These are phyloP conservation scores for Pestalotiopsis sp. DNA, from an alignment of 2,329 filamentous ascomycete species.

Conservation along the genomic window DNA sequence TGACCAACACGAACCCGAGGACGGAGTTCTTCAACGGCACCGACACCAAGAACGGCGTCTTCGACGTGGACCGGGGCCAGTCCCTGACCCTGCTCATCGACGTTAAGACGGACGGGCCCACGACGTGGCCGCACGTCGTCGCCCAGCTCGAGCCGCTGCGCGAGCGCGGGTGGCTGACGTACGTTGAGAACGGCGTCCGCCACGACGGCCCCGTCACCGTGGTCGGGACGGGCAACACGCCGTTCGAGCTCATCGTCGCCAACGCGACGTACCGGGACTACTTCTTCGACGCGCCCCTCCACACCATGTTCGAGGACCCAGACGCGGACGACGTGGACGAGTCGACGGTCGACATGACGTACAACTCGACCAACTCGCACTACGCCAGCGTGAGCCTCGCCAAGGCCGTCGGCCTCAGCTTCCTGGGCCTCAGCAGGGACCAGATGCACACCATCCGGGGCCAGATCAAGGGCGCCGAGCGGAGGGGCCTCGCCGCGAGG, in stretches of 20 bases:
- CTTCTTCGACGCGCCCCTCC: slow-evolving; percentile 69
- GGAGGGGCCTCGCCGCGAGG: slow-evolving; percentile 55
- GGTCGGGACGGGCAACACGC: slow-evolving; percentile 68
- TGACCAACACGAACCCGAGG: slow-evolving; percentile 54
- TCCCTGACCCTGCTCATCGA: slow-evolving; percentile 68
- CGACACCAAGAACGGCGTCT: slow-evolving; percentile 53
- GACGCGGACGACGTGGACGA: slow-evolving; percentile 20
- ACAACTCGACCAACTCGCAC: slow-evolving; percentile 55
- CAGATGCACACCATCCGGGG: slow-evolving; percentile 45
- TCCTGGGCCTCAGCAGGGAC: slow-evolving; percentile 40
- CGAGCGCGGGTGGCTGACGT: slow-evolving; percentile 58
- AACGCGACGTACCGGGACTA: slow-evolving; percentile 60
- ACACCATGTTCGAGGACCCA: slow-evolving; percentile 39
- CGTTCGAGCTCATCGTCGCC: slow-evolving; percentile 56
- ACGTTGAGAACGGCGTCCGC: slow-evolving; percentile 52
- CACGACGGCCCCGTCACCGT: slow-evolving; percentile 64
- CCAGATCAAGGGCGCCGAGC: slow-evolving; percentile 46
- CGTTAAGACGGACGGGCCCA: slow-evolving; percentile 61
- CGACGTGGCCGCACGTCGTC: slow-evolving; percentile 55
- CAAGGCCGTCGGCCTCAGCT: slow-evolving; percentile 48
- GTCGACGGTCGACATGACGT: slow-evolving; percentile 25
- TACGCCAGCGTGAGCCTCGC: slow-evolving; percentile 61
- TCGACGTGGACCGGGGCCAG: slow-evolving; percentile 52
- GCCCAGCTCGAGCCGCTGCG: slow-evolving; percentile 62
- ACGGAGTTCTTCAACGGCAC: slow-evolving; percentile 46